These are phyloP conservation scores for Naematelia aurantialba DNA, from an alignment of 768 basidiomycete species.

Conservation along the genomic window DNA sequence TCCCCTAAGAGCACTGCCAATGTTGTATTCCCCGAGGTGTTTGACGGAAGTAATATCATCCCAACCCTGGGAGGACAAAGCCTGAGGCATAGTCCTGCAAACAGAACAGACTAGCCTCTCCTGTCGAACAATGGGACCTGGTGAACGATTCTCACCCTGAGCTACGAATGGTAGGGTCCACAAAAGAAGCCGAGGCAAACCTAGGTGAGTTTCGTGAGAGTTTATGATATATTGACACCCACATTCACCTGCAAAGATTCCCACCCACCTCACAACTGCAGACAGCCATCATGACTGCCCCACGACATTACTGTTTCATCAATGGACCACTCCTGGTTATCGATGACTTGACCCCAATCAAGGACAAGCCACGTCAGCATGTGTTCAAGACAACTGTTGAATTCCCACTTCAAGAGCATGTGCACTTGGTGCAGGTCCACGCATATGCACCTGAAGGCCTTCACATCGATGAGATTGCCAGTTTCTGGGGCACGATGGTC, in stretches of 20 bases:
- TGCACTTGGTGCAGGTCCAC: background rate
- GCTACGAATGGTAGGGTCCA: no score
- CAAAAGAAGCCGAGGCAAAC: no score
- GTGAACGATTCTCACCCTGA: no score
- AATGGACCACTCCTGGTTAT: background rate
- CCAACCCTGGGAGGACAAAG: background rate
- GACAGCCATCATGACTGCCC: background rate
- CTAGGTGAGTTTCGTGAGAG: no score
- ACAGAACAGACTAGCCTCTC: no score
- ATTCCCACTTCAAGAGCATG: background rate
- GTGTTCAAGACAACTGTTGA: background rate
- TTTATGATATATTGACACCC: no score
- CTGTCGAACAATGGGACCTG: no score
- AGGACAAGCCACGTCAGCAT: background rate
- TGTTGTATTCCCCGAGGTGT: conserved; percentile 48
- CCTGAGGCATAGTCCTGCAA: no score
- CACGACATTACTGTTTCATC: background rate
- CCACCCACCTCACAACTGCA: background rate
- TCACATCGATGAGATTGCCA: background rate
- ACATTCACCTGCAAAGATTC: background rate
- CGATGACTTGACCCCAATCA: background rate
- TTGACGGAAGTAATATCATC: conserved; percentile 4
- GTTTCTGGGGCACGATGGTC: conserved; percentile 7
- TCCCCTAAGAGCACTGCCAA: conserved; percentile 30
- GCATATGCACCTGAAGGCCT: background rate